phyloP scores from a whole-genome alignment of 2,329 filamentous ascomycete genomes.

The Ophiocordyceps camponoti-saundersi region DNA sequence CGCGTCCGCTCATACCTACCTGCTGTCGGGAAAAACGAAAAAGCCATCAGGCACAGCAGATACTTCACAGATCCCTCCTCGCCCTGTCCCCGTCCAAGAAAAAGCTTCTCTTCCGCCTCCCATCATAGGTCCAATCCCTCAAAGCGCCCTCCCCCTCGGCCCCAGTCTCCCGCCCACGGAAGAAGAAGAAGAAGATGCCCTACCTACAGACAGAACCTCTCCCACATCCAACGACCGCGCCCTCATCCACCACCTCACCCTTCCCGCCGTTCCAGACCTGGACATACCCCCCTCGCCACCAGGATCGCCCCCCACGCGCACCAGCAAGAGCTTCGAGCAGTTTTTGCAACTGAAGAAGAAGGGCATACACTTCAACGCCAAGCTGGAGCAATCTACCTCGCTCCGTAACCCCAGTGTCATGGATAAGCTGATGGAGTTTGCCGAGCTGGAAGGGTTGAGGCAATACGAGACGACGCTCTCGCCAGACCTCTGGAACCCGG shows the following conservation, averaged over 20 bases:
- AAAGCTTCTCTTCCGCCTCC: no score
- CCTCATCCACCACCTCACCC: conserved; percentile 52
- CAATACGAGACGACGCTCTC: conserved; percentile 51
- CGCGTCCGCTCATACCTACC: no score
- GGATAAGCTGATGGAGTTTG: conserved; percentile 57
- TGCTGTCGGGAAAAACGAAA: background rate
- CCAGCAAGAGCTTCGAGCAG: conserved; percentile 52
- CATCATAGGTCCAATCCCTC: conserved; percentile 12
- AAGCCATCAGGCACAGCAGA: background rate
- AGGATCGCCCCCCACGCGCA: conserved; percentile 31
- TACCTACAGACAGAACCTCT: no score
- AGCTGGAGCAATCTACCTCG: conserved; percentile 47
- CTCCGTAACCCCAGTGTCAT: conserved; percentile 56
- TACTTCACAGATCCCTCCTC: background rate
- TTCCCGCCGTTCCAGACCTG: conserved; percentile 55
- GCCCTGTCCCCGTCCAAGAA: no score
- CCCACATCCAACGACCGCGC: conserved; percentile 26
- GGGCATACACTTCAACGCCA: conserved; percentile 63
- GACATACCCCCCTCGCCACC: conserved; percentile 60
- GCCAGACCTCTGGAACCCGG: conserved; percentile 39
- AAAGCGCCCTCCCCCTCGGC: conserved; percentile 17
- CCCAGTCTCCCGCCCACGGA: conserved; percentile 19
- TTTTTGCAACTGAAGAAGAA: conserved; percentile 66
- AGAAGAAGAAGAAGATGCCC: background rate
- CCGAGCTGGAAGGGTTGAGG: conserved; percentile 26